Conservation (phyloP, 2,329 filamentous ascomycete genomes). For the Venturia effusa region DNA sequence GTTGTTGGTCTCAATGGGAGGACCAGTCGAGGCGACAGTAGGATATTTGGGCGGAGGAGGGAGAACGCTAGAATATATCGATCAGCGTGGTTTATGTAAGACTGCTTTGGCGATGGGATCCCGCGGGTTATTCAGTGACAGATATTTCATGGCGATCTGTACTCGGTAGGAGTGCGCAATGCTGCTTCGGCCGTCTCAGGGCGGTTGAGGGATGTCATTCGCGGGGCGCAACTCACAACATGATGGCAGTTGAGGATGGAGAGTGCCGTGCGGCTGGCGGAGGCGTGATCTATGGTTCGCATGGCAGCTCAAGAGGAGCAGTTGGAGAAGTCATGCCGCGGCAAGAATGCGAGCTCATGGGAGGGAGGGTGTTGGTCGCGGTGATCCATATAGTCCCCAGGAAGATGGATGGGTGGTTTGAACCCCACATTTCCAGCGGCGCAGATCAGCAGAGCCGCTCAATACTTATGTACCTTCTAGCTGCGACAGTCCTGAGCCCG, state of each 20-base stretch:
- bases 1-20: constrained; percentile 91
- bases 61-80: constrained; percentile 30
- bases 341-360: background rate
- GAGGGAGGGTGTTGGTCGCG: background rate
- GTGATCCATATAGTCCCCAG: background rate
- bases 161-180: background rate
- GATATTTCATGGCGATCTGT: no score
- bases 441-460: background rate
- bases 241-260: background rate
- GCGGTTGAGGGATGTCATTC: background rate
- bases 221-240: constrained; percentile 3
- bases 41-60: constrained; percentile 80
- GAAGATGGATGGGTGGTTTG: background rate
- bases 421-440: background rate
- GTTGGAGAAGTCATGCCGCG: background rate
- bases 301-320: background rate
- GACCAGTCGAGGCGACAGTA: constrained; percentile 58
- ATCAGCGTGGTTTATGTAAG: background rate
- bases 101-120: no score
- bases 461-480: no score
- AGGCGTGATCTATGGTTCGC: background rate
- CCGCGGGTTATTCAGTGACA: no score
- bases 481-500: background rate
- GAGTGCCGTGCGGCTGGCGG: background rate
- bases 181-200: background rate